phyloP scores from a whole-genome alignment of 192 early-diverging fungal species.

The Jimgerdemannia lactiflua region DNA sequence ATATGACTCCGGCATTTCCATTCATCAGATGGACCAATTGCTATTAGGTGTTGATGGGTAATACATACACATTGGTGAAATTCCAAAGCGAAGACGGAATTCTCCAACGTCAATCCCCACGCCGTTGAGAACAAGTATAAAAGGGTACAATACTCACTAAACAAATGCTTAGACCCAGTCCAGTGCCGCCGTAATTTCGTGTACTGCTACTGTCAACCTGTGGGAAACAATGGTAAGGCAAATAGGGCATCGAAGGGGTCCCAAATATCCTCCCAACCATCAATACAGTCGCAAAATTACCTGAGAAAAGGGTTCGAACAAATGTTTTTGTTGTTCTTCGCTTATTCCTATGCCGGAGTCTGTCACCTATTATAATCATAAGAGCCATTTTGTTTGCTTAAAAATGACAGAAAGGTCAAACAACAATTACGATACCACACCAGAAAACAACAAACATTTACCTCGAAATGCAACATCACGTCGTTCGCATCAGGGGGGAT shows the following conservation, averaged over 20 bases:
- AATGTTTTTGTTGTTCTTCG: slow-evolving; percentile 34
- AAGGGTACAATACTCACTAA: neutral
- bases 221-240: slow-evolving; percentile 33
- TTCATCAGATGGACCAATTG: slow-evolving; percentile 61
- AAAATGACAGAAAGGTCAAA: neutral
- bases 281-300: slow-evolving; percentile 52
- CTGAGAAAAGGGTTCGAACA: slow-evolving; percentile 67
- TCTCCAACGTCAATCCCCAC: neutral
- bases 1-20: slow-evolving; percentile 45
- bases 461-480: neutral
- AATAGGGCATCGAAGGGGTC: slow-evolving; percentile 11
- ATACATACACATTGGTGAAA: slow-evolving; percentile 60
- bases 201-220: slow-evolving; percentile 65
- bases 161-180: neutral
- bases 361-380: slow-evolving; percentile 37
- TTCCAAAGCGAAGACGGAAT: slow-evolving; percentile 41
- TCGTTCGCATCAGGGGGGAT: neutral
- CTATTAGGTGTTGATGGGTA: slow-evolving; percentile 47
- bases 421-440: too few species aligned
- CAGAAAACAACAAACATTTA: neutral
- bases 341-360: slow-evolving; percentile 59
- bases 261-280: slow-evolving; percentile 56
- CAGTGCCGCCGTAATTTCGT: slow-evolving; percentile 48
- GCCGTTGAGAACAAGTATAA: neutral
- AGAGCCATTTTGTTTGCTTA: slow-evolving; percentile 2